phyloP scores from a whole-genome alignment of 768 basidiomycete genomes.

The Boletus eberwhitei region DNA sequence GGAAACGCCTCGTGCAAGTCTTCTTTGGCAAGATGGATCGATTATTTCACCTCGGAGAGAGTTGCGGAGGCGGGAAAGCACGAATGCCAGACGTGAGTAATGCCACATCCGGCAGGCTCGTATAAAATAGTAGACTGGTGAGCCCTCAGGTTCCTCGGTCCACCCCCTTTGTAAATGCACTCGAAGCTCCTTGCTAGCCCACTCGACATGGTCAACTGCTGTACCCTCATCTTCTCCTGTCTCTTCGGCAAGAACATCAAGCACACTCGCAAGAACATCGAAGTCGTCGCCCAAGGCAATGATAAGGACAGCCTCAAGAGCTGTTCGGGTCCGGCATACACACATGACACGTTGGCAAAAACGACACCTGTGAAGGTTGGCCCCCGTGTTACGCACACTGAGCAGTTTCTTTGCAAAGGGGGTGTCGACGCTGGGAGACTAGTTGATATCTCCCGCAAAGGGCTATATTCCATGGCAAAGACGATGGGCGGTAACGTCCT shows the following conservation, averaged over 20 bases:
- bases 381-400: conserved; percentile 35
- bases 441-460: conserved; percentile 33
- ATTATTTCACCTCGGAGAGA: conserved; percentile 19
- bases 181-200: conserved; percentile 20
- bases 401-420: conserved; percentile 34
- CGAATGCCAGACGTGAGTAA: conserved; percentile 16
- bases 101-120: conserved; percentile 14
- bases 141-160: conserved; percentile 9
- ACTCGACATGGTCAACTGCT: conserved; percentile 27
- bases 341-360: conserved; percentile 23
- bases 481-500: conserved; percentile 37
- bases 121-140: conserved; percentile 22
- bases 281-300: conserved; percentile 17
- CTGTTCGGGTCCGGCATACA: conserved; percentile 33
- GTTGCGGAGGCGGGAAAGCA: conserved; percentile 9
- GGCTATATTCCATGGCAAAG: conserved; percentile 31
- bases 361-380: conserved; percentile 27
- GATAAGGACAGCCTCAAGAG: conserved; percentile 30
- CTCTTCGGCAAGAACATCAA: conserved; percentile 21
- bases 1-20: conserved; percentile 27
- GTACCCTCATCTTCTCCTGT: conserved; percentile 21
- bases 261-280: conserved; percentile 18
- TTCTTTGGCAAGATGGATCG: conserved; percentile 13
- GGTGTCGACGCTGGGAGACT: conserved; percentile 35
- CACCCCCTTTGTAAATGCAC: conserved; percentile 21